Conservation (phyloP, 768 basidiomycete genomes). For the Pulveroboletus sp. region DNA sequence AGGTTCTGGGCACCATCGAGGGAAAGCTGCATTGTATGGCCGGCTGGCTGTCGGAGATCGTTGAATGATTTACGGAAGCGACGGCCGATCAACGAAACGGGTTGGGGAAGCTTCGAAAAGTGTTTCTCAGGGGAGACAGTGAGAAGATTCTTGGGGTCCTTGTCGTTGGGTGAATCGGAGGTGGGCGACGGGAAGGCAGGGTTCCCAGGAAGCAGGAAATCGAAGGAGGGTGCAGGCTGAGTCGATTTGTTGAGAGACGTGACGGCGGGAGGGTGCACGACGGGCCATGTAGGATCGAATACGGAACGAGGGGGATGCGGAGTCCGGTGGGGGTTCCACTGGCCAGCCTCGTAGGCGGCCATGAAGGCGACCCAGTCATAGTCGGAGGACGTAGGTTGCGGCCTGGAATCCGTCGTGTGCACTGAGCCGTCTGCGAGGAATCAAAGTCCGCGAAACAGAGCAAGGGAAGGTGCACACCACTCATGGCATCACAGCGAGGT, state of each 20-base stretch:
- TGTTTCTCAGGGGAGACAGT: constrained; percentile 26
- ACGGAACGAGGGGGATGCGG: constrained; percentile 53
- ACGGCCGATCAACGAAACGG: constrained; percentile 32
- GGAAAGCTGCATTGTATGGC: constrained; percentile 26
- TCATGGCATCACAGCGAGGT: constrained; percentile 13
- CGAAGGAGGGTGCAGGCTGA: constrained; percentile 9
- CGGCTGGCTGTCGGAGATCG: constrained; percentile 36
- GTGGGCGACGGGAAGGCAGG: constrained; percentile 8
- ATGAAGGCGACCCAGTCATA: constrained; percentile 78
- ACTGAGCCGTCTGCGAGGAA: constrained; percentile 19
- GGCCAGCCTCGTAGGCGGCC: constrained; percentile 69
- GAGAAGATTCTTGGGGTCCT: constrained; percentile 16
- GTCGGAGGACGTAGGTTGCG: constrained; percentile 26
- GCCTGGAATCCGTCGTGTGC: constrained; percentile 13
- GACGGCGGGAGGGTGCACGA: constrained; percentile 6
- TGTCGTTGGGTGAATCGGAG: constrained; percentile 15
- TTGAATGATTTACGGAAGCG: constrained; percentile 47
- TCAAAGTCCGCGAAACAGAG: constrained; percentile 1
- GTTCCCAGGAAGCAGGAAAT: constrained; percentile 8
- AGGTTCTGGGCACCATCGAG: constrained; percentile 29
- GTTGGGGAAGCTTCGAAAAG: constrained; percentile 24
- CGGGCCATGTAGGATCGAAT: constrained; percentile 20
- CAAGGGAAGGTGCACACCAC: constrained; percentile 18
- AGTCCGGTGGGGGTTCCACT: constrained; percentile 75
- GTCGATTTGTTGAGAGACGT: constrained; percentile 6